A percentile compares a stretch with the other conserved stretches of the same genome.
These are phyloP conservation scores for Oryza glaberrima DNA, from an alignment of 176 grass and related monocot genomes.

Conservation along the genomic window DNA sequence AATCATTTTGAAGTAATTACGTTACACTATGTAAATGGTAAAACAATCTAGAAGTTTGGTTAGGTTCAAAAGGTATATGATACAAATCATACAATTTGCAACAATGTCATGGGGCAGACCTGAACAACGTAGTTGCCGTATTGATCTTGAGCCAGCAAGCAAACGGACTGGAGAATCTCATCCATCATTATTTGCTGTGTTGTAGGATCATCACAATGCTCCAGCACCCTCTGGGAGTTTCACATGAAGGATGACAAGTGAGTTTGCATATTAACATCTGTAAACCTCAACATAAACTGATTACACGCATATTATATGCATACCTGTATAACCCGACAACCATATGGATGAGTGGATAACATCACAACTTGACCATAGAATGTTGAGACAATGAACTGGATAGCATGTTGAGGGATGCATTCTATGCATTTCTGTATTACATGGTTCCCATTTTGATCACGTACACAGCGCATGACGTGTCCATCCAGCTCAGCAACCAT, in stretches of 20 bases:
- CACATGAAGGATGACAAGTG: slow-evolving; percentile 22
- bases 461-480: slow-evolving; percentile 82
- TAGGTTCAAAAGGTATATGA: background rate
- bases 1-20: slow-evolving; percentile 17
- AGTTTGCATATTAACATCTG: background rate
- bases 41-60: background rate
- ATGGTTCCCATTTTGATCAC: slow-evolving; percentile 95
- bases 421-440: slow-evolving; percentile 91
- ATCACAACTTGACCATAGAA: slow-evolving; percentile 85
- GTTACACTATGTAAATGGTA: background rate
- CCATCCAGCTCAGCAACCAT: slow-evolving; percentile 82
- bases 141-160: slow-evolving; percentile 74
- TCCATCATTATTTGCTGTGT: slow-evolving; percentile 88
- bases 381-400: slow-evolving; percentile 81
- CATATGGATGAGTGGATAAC: slow-evolving; percentile 85
- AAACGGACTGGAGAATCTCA: slow-evolving; percentile 77
- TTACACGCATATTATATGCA: background rate
- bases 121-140: slow-evolving; percentile 97
- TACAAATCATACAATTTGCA: background rate
- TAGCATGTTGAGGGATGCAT: slow-evolving; percentile 76
- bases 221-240: slow-evolving; percentile 70
- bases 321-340: slow-evolving; percentile 87
- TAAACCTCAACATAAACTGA: slow-evolving; percentile 8
- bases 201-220: slow-evolving; percentile 78
- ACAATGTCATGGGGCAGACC: slow-evolving; percentile 46